Evolutionary conservation across 495 filamentous ascomycete genomes (phyloP).

Genomic region (Trichoderma reesei): DNA sequence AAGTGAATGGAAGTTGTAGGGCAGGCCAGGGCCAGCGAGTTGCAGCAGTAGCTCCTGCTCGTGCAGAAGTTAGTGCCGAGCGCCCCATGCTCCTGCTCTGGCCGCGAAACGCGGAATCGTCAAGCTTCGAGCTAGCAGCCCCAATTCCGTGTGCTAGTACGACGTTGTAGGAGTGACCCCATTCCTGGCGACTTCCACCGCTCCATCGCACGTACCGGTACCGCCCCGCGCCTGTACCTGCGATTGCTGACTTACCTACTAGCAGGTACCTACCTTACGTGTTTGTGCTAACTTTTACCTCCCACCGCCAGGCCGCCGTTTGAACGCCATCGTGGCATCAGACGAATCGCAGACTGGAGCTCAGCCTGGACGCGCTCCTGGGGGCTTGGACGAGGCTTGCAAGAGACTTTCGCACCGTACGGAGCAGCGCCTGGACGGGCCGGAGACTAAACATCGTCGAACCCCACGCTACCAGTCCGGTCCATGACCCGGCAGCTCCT

Average conservation of each 20-base stretch:
- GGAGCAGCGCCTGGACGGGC: conserved; percentile 1
- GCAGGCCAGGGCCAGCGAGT: background rate
- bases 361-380: background rate
- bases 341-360: background rate
- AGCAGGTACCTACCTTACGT: too few relatives aligned
- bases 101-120: conserved; percentile 7
- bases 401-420: conserved; percentile 8
- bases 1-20: too few relatives aligned
- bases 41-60: background rate
- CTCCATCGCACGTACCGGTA: background rate
- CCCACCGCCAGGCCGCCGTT: conserved; percentile 1
- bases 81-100: background rate
- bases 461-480: conserved; percentile 7
- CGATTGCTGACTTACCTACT: too few relatives aligned
- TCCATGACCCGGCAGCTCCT: conserved; percentile 1
- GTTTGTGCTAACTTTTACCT: background rate
- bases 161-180: background rate
- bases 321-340: background rate
- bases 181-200: background rate
- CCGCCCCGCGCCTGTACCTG: background rate
- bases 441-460: background rate
- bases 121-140: conserved; percentile 1
- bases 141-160: background rate
- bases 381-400: background rate
- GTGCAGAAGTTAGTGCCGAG: conserved; percentile 4